A percentile compares a stretch with the other conserved stretches of the same genome.
phyloP scores from a whole-genome alignment of 225 moss, liverwort and hornwort genomes.

The Climacium dendroides region DNA sequence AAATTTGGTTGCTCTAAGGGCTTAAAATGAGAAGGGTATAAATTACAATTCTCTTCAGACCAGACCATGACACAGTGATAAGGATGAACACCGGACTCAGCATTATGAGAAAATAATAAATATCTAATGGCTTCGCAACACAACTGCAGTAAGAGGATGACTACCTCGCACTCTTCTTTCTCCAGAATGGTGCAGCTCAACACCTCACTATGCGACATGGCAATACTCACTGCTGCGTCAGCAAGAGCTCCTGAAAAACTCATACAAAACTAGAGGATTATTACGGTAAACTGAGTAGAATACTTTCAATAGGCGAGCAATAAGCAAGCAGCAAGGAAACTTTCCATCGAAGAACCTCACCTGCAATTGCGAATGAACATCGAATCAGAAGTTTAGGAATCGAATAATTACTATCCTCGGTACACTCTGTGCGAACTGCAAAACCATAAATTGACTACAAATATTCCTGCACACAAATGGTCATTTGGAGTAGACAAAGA shows the following conservation, averaged over 20 bases:
- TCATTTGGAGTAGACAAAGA: neutral
- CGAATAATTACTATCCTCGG: neutral
- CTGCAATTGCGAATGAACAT: neutral
- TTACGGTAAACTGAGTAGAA: neutral
- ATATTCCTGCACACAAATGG: neutral
- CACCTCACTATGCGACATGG: conserved; percentile 48
- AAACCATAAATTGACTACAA: neutral
- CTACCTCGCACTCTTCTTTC: conserved; percentile 46
- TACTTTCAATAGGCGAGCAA: neutral
- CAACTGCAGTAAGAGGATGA: neutral
- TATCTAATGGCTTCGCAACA: neutral
- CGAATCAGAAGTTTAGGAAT: neutral
- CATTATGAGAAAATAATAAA: neutral
- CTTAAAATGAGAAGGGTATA: neutral
- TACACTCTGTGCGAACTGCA: neutral
- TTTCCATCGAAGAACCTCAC: neutral
- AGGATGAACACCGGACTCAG: neutral
- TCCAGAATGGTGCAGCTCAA: conserved; percentile 48
- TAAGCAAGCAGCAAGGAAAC: neutral
- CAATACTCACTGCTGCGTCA: conserved; percentile 53
- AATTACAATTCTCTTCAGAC: neutral
- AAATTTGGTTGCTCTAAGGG: neutral
- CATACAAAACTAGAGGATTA: neutral
- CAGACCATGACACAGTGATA: neutral
- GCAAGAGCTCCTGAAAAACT: conserved; percentile 32